Base-by-base conservation (phyloP, 176 grass and related monocot genomes). In the Lolium multiflorum region DNA sequence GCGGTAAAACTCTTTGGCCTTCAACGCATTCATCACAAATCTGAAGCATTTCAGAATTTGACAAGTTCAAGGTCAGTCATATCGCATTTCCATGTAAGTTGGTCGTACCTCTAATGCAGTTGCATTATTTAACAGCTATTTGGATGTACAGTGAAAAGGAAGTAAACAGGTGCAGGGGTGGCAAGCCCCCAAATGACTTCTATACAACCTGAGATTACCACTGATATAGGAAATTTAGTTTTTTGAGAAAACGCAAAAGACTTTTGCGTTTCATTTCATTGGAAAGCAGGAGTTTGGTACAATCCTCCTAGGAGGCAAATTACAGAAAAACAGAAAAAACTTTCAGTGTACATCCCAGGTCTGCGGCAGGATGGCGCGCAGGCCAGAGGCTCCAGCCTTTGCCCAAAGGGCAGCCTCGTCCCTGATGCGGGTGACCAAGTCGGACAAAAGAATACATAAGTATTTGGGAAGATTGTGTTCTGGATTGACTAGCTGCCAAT, bases 1-100 rank as follows among this genome's bases (percentile, higher is more conserved):
- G 58, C 87, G 88, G 65, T 98, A 98, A 79, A 98, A 94, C 80
- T 92, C 93, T 90, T 98, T 96, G 38, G 92, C 96, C 79, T 98
- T 98, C 74, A 98, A 86, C 56, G 96, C 96, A 87, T 96, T 98
- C 70, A 89, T 96, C 54, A 98, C 57, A 88, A 98, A 98, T 61
- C 96, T 98, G 87, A 62, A 91, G 38, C 47, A 92, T 89, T 35
- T 35, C 31, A 35, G 31, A 35, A 35, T 35, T 54, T 70, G 26
- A 37, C 41, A 84, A 82, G 44, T 87, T 77, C 43, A 68, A 41
- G 47, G 28, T 80, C 58, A 75, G 1, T 51, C 66, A 69, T 21
- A 10, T 28, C 31, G 2, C 59, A 87, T 66, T 31, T 51, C 12
- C 16, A 87, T 57, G 10, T 35, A 78, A 74, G 70, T 68, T 89